These are phyloP conservation scores for Aureobasidium namibiae DNA, from an alignment of 2,329 filamentous ascomycete genomes.

Conservation along the genomic window DNA sequence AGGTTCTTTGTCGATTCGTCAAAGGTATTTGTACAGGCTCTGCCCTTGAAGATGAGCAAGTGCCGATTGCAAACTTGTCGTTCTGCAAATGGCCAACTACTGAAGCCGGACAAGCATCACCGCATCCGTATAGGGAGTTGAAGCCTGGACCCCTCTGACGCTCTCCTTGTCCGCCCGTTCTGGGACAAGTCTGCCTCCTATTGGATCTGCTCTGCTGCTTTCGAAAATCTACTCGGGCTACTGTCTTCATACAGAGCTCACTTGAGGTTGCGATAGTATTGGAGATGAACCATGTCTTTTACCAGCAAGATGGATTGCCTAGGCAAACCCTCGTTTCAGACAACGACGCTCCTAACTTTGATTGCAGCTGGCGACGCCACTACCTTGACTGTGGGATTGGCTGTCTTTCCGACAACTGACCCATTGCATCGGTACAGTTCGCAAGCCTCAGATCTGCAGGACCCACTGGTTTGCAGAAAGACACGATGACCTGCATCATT, in stretches of 20 bases:
- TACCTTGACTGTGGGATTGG: slow-evolving; percentile 9
- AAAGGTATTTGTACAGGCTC: slow-evolving; percentile 13
- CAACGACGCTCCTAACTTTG: not conserved
- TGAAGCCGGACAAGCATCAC: slow-evolving; percentile 14
- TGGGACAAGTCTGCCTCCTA: not conserved
- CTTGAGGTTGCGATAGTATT: not conserved
- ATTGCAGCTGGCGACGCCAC: slow-evolving; percentile 8
- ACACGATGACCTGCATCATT: slow-evolving; percentile 10
- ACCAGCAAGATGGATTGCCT: not conserved
- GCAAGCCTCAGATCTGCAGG: slow-evolving; percentile 10
- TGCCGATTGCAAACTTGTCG: slow-evolving; percentile 11
- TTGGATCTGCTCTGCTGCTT: not conserved
- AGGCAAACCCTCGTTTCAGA: not conserved
- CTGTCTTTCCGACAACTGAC: not conserved
- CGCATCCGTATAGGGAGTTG: slow-evolving; percentile 9
- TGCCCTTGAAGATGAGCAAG: not conserved
- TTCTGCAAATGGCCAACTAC: slow-evolving; percentile 9
- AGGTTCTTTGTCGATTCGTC: slow-evolving; percentile 13
- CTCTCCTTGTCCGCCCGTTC: not conserved
- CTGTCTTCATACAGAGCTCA: not conserved
- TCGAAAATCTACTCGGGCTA: not conserved
- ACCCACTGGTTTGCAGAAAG: slow-evolving; percentile 14
- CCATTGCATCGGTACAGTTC: not conserved
- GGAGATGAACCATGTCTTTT: not conserved
- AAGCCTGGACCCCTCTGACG: slow-evolving; percentile 11